A percentile compares a stretch with the other conserved stretches of the same genome.
These are phyloP conservation scores for Quercus ilex DNA, from an alignment of 306 rosid species.

Conservation along the genomic window DNA sequence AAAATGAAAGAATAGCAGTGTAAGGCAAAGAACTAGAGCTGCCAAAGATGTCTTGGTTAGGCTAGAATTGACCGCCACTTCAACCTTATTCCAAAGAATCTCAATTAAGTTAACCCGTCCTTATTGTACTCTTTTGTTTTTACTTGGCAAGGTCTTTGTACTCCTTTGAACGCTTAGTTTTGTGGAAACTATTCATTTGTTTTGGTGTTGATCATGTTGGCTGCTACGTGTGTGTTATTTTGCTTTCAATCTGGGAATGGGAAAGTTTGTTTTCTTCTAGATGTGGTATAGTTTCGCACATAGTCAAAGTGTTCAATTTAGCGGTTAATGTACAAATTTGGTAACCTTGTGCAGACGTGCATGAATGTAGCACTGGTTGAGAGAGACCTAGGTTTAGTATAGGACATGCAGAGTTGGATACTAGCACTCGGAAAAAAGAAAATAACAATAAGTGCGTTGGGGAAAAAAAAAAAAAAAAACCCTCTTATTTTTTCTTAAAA, in stretches of 20 bases:
- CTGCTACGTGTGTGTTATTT: background rate
- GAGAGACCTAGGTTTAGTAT: no score
- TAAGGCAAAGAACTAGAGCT: background rate
- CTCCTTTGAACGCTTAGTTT: background rate
- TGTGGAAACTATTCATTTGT: background rate
- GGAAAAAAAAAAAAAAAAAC: no score
- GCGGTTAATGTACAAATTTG: background rate
- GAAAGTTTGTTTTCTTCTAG: background rate
- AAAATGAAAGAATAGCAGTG: no score
- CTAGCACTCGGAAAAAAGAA: no score
- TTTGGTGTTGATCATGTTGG: background rate
- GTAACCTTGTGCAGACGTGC: background rate
- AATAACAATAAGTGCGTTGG: no score
- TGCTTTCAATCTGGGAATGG: background rate
- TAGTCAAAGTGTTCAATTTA: background rate
- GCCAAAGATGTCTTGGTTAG: background rate
- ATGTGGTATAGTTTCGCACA: background rate
- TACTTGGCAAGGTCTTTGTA: background rate
- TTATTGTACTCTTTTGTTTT: background rate
- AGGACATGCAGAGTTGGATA: no score
- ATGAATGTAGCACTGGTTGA: no score
- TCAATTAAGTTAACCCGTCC: background rate
- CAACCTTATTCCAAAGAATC: background rate
- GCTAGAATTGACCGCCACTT: background rate
- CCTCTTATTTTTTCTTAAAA: no score